Evolutionary conservation across 345 rosid genomes (phyloP).

Genomic region (Rhodomyrtus tomentosa): DNA sequence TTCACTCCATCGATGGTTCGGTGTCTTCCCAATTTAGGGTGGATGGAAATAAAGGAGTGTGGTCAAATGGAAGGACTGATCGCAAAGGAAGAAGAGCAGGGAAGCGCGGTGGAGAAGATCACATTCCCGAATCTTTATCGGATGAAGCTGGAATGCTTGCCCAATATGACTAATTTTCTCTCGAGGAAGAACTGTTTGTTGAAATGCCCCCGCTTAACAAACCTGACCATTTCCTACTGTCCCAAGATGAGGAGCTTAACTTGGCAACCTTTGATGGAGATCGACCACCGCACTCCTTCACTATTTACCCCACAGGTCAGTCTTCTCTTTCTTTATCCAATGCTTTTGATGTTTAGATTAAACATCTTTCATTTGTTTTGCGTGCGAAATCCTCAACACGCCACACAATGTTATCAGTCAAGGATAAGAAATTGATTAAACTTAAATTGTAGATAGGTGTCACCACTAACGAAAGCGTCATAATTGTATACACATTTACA

Average conservation of each 20-base stretch:
- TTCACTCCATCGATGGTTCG: not conserved
- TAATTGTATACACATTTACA: too few relatives aligned
- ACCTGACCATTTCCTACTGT: not conserved
- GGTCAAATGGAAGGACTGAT: not conserved
- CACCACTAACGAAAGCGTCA: too few relatives aligned
- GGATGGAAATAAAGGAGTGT: not conserved
- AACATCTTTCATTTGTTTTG: too few relatives aligned
- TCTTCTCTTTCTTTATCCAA: not conserved
- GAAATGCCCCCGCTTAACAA: rapidly evolving
- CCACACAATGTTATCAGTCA: too few relatives aligned
- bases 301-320: not conserved
- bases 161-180: not conserved
- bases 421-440: too few relatives aligned
- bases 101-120: not conserved
- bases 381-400: too few relatives aligned
- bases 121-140: not conserved
- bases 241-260: not conserved
- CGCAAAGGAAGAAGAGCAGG: not conserved
- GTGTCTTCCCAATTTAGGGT: not conserved
- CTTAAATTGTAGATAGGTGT: too few relatives aligned
- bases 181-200: not conserved
- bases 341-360: not conserved
- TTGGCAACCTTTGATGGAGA: not conserved
- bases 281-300: not conserved
- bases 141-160: not conserved